These are phyloP conservation scores for Xylona heveae DNA, from an alignment of 495 filamentous ascomycete genomes.

Conservation along the genomic window DNA sequence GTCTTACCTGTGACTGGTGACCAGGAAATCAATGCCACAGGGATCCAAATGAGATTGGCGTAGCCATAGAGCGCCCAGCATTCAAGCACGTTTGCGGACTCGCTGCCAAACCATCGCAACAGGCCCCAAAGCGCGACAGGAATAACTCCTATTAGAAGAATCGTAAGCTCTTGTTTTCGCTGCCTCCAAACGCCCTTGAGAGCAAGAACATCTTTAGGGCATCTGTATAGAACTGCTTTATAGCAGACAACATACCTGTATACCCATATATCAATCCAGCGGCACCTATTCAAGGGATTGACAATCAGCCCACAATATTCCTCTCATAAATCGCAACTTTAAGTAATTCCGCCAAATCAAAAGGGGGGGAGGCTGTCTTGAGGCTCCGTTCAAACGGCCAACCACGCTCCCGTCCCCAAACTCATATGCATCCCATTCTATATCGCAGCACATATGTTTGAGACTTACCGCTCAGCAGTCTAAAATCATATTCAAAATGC, in stretches of 20 bases:
- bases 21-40: conserved; percentile 79
- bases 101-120: conserved; percentile 81
- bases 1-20: conserved; percentile 40
- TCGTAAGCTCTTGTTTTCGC: background rate
- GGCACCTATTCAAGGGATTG: conserved; percentile 30
- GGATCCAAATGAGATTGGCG: conserved; percentile 88
- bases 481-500: conserved; percentile 74
- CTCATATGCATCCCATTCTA: background rate
- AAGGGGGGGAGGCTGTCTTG: no score
- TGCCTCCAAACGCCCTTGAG: no score
- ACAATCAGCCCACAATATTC: no score
- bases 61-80: conserved; percentile 92
- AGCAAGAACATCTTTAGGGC: background rate
- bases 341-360: no score
- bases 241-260: conserved; percentile 20
- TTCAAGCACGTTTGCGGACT: conserved; percentile 76
- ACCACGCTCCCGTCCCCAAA: background rate
- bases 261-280: conserved; percentile 89
- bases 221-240: background rate
- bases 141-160: conserved; percentile 28
- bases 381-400: no score
- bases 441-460: background rate
- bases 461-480: conserved; percentile 41
- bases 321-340: no score
- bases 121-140: conserved; percentile 73